A percentile compares a stretch with the other conserved stretches of the same genome.
These are phyloP conservation scores for Xerocomellus dryophilus DNA, from an alignment of 768 basidiomycete species.

Conservation along the genomic window DNA sequence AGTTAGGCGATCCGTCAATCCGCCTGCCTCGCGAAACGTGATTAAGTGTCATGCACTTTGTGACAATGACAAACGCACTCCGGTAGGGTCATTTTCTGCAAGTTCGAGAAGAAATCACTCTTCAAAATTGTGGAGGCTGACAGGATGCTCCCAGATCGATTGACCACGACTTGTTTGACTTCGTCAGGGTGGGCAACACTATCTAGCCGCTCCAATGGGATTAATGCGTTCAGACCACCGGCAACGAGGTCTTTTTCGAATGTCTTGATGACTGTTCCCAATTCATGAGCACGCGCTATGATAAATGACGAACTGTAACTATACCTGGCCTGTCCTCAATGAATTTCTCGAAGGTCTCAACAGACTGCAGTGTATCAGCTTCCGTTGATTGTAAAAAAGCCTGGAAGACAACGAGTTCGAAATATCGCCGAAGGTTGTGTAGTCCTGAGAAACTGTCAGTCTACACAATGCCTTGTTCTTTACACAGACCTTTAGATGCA, in stretches of 20 bases:
- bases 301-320: background rate
- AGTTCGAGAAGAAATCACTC: conserved; percentile 88
- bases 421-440: conserved; percentile 80
- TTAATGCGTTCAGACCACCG: conserved; percentile 75
- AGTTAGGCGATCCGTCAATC: conserved; percentile 93
- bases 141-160: conserved; percentile 79
- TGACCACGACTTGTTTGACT: conserved; percentile 80
- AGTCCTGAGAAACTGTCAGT: conserved; percentile 46
- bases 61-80: conserved; percentile 53
- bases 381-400: conserved; percentile 80
- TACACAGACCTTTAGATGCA: conserved; percentile 63
- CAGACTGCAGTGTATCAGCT: conserved; percentile 74
- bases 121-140: conserved; percentile 94
- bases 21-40: conserved; percentile 43
- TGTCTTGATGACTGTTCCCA: conserved; percentile 79
- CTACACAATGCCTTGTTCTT: background rate
- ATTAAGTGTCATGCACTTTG: conserved; percentile 2
- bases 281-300: background rate
- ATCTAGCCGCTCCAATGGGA: conserved; percentile 75
- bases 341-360: conserved; percentile 77
- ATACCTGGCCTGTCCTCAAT: conserved; percentile 82
- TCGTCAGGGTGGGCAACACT: conserved; percentile 87
- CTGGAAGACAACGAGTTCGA: conserved; percentile 84
- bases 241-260: conserved; percentile 86
- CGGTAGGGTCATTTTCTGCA: conserved; percentile 95